Percentiles rank a stretch among this genome's conserved stretches.
Evolutionary conservation across 179 eudicot species (phyloP).

Genomic region (Monotropa hypopitys): DNA sequence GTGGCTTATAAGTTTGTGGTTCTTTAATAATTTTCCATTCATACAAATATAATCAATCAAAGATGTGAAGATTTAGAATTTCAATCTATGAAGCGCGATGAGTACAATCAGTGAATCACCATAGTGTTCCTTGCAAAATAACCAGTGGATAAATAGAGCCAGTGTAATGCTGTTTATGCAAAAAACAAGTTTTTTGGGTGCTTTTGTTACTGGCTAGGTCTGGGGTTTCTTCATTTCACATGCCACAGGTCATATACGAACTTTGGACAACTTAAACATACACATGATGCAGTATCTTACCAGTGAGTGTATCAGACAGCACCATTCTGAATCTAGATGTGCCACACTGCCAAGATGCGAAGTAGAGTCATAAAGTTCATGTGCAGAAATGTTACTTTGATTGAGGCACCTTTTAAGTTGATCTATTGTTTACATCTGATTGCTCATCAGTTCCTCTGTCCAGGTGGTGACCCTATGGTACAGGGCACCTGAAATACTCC

Average conservation of each 20-base stretch:
- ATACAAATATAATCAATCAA: neutral
- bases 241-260: neutral
- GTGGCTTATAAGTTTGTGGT: neutral
- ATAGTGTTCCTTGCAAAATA: neutral
- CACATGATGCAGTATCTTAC: neutral
- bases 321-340: neutral
- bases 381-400: neutral
- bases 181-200: neutral
- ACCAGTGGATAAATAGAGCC: no score
- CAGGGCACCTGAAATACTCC: conserved; percentile 56
- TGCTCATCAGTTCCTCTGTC: conserved; percentile 10
- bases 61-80: neutral
- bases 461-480: conserved; percentile 60
- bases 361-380: neutral
- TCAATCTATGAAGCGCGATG: neutral
- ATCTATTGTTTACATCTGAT: neutral
- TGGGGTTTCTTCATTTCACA: neutral
- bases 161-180: neutral
- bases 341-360: neutral
- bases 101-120: no score
- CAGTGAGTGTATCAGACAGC: neutral
- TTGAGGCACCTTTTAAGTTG: neutral
- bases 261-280: neutral
- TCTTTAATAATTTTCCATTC: neutral
- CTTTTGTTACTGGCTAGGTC: neutral